Conservation (phyloP, 345 rosid genomes). For the Gossypium sturtianum region DNA sequence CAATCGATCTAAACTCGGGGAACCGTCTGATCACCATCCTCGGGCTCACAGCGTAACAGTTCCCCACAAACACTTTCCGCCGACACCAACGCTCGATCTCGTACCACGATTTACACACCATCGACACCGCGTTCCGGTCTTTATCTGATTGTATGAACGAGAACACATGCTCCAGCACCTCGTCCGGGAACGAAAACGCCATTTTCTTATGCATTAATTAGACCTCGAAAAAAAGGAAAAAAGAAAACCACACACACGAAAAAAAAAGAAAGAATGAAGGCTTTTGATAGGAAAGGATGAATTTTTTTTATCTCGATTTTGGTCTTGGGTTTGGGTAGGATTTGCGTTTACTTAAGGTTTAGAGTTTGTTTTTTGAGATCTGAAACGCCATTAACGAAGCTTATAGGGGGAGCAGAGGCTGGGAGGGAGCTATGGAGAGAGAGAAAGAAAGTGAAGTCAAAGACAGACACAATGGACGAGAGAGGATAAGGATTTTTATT, state of each 20-base stretch:
- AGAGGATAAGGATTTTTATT: constrained; percentile 27
- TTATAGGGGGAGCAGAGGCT: constrained; percentile 7
- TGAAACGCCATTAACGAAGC: constrained; percentile 42
- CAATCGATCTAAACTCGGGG: constrained; percentile 73
- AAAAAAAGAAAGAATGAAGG: background rate
- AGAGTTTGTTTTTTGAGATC: constrained; percentile 27
- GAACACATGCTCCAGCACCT: constrained; percentile 76
- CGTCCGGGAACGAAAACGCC: constrained; percentile 70
- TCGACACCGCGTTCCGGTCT: constrained; percentile 76
- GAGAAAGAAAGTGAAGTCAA: constrained; percentile 13
- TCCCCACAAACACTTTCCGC: constrained; percentile 62
- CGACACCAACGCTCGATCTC: constrained; percentile 69
- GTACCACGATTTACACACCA: constrained; percentile 93
- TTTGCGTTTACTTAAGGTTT: background rate
- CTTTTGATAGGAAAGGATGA: background rate
- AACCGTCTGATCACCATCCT: constrained; percentile 51
- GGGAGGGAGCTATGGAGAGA: background rate
- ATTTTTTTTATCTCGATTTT: background rate
- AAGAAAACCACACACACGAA: background rate
- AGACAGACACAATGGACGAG: background rate
- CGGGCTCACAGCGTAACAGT: constrained; percentile 84
- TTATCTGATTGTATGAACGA: constrained; percentile 54
- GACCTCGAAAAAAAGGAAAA: background rate
- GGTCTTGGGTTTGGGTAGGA: background rate
- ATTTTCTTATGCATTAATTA: constrained; percentile 33